Conservation (phyloP, 2,329 filamentous ascomycete genomes). For the Alternaria solani region DNA sequence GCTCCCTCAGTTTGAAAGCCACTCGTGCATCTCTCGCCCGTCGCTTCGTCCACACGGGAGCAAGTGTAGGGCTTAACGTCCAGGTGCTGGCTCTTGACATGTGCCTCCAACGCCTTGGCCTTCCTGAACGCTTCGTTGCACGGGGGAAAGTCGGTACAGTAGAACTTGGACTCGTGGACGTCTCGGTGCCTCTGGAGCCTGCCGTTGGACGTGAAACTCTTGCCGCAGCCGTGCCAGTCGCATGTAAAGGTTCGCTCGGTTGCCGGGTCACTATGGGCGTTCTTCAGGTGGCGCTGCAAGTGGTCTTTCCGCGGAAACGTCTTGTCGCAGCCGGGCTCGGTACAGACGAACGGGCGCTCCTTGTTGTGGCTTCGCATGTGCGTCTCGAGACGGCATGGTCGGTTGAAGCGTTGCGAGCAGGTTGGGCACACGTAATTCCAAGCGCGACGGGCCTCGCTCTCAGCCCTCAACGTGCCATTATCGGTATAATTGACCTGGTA, state of each 20-base stretch:
- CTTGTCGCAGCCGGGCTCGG: slow-evolving; percentile 76
- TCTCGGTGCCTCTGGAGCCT: slow-evolving; percentile 78
- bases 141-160: slow-evolving; percentile 73
- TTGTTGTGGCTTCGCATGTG: slow-evolving; percentile 88
- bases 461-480: slow-evolving; percentile 37
- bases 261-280: slow-evolving; percentile 70
- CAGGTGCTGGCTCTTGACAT: slow-evolving; percentile 80
- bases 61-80: slow-evolving; percentile 76
- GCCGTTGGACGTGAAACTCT: slow-evolving; percentile 82
- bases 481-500: slow-evolving; percentile 39
- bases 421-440: slow-evolving; percentile 81
- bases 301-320: slow-evolving; percentile 87
- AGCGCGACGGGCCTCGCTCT: slow-evolving; percentile 60
- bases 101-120: slow-evolving; percentile 82
- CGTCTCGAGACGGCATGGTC: slow-evolving; percentile 76
- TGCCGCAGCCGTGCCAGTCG: slow-evolving; percentile 74
- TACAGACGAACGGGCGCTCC: slow-evolving; percentile 80
- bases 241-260: slow-evolving; percentile 73
- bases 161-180: slow-evolving; percentile 80
- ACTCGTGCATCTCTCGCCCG: slow-evolving; percentile 66
- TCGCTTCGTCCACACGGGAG: slow-evolving; percentile 62
- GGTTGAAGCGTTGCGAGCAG: slow-evolving; percentile 86
- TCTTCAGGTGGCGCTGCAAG: slow-evolving; percentile 83
- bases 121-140: slow-evolving; percentile 87
- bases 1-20: slow-evolving; percentile 78